These are phyloP conservation scores for Tillandsia leiboldiana DNA, from an alignment of 176 grass and related monocot genomes.

Conservation along the genomic window DNA sequence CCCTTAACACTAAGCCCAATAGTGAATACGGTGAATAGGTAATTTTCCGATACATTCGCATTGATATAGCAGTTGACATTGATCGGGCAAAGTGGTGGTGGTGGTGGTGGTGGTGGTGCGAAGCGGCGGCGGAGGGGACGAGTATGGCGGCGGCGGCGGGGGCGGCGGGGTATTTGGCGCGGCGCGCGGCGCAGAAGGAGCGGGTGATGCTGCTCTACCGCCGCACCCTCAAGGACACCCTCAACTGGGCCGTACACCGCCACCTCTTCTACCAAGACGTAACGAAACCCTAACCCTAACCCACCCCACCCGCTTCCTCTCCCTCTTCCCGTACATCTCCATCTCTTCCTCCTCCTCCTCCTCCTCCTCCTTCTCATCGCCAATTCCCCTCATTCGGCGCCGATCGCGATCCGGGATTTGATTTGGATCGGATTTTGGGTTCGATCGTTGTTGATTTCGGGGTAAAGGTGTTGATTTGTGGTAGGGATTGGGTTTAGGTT, in stretches of 20 bases:
- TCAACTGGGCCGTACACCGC: slow-evolving; percentile 98
- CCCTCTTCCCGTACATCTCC: neutral
- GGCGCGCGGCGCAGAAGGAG: slow-evolving; percentile 86
- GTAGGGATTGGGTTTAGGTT: too few relatives aligned
- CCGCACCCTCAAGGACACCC: slow-evolving; percentile 72
- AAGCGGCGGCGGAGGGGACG: slow-evolving; percentile 14
- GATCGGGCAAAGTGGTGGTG: too few relatives aligned
- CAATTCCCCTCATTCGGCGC: too few relatives aligned
- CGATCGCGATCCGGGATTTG: too few relatives aligned
- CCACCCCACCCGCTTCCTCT: neutral
- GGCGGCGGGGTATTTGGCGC: slow-evolving; percentile 60
- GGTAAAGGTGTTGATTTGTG: too few relatives aligned
- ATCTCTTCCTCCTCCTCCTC: slow-evolving; percentile 10
- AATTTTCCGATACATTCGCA: too few relatives aligned
- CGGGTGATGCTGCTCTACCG: slow-evolving; percentile 91
- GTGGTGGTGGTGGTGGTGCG: neutral
- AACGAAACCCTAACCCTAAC: neutral
- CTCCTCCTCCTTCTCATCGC: neutral
- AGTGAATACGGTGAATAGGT: too few relatives aligned
- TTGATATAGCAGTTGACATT: too few relatives aligned
- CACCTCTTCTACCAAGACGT: slow-evolving; percentile 95
- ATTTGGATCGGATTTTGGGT: too few relatives aligned
- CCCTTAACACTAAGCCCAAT: too few relatives aligned
- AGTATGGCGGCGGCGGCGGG: slow-evolving; percentile 2
- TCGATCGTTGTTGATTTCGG: too few relatives aligned